These are phyloP conservation scores for Dothiorella sarmentorum DNA, from an alignment of 2,329 filamentous ascomycete genomes.

Conservation along the genomic window DNA sequence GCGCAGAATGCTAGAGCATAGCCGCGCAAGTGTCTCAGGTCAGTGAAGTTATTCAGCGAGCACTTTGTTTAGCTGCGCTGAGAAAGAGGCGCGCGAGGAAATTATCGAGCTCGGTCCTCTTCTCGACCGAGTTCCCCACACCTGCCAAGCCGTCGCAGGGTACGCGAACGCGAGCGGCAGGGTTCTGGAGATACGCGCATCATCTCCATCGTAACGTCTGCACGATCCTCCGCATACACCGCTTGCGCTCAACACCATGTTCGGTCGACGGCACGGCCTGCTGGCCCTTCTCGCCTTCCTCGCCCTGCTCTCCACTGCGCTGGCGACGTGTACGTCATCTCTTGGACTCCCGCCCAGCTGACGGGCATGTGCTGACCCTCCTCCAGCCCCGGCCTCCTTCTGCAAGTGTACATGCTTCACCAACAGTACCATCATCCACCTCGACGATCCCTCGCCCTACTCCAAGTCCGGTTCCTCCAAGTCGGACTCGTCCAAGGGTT, in stretches of 20 bases:
- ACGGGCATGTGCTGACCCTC: slow-evolving; percentile 3
- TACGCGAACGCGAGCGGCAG: not conserved
- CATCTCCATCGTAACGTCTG: not conserved
- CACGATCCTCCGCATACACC: not conserved
- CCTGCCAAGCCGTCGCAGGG: slow-evolving; percentile 11
- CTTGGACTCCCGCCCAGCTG: not conserved
- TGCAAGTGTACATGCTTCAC: slow-evolving; percentile 70
- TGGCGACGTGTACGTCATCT: slow-evolving; percentile 43
- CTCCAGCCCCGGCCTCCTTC: slow-evolving; percentile 56
- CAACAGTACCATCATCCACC: slow-evolving; percentile 65
- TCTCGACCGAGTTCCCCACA: slow-evolving; percentile 3
- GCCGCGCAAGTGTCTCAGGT: slow-evolving; percentile 4
- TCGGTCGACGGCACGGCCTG: slow-evolving; percentile 1
- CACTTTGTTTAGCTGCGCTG: not conserved
- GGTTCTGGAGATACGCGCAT: slow-evolving; percentile 1
- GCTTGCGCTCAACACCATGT: slow-evolving; percentile 2
- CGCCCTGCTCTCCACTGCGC: slow-evolving; percentile 36
- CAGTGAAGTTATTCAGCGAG: not conserved
- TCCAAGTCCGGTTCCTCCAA: slow-evolving; percentile 7
- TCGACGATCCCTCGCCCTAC: slow-evolving; percentile 45
- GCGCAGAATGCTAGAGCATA: not conserved
- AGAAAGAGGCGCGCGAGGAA: not conserved
- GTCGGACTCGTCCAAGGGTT: not conserved
- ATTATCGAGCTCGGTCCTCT: slow-evolving; percentile 6
- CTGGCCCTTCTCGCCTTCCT: slow-evolving; percentile 23